A percentile compares a stretch with the other conserved stretches of the same genome.
Conservation (phyloP, 164 flowering plant genomes). For the Chloranthus sessilifolius region DNA sequence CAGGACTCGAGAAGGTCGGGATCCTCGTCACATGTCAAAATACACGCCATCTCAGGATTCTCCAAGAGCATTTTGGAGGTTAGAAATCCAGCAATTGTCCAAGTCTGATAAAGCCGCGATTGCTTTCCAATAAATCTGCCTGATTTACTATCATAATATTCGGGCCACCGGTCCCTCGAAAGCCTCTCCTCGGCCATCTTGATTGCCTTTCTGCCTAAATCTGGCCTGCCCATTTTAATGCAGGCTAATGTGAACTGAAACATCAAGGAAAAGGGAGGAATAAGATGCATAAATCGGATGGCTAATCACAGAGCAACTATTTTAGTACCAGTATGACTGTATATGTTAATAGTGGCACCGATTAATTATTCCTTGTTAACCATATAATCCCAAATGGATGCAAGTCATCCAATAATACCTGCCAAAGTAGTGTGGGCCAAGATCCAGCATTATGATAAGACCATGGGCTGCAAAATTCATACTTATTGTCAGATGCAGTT, state of each 20-base stretch:
- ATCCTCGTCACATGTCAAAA: constrained; percentile 17
- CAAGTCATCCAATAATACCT: constrained; percentile 48
- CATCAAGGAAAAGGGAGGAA: neutral
- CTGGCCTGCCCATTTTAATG: constrained; percentile 62
- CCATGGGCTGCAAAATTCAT: constrained; percentile 72
- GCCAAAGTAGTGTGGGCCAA: constrained; percentile 95
- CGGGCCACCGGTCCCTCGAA: constrained; percentile 81
- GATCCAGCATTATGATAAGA: constrained; percentile 96
- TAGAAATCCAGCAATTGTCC: constrained; percentile 80
- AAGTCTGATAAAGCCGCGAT: constrained; percentile 61
- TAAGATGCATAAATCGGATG: no score
- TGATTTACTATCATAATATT: constrained; percentile 57
- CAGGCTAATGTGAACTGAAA: constrained; percentile 65
- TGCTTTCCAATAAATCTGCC: constrained; percentile 75
- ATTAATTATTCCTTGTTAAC: no score
- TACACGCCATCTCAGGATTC: constrained; percentile 16
- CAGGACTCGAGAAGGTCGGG: constrained; percentile 16
- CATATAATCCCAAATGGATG: no score
- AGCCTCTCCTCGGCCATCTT: constrained; percentile 48
- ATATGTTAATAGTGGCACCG: no score
- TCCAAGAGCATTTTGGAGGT: constrained; percentile 65
- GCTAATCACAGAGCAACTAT: no score
- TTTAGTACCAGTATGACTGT: no score
- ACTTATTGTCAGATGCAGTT: no score
- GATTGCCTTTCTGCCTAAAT: constrained; percentile 50